Conservation (phyloP, 2,329 filamentous ascomycete genomes). For the Xylariaceae sp. region DNA sequence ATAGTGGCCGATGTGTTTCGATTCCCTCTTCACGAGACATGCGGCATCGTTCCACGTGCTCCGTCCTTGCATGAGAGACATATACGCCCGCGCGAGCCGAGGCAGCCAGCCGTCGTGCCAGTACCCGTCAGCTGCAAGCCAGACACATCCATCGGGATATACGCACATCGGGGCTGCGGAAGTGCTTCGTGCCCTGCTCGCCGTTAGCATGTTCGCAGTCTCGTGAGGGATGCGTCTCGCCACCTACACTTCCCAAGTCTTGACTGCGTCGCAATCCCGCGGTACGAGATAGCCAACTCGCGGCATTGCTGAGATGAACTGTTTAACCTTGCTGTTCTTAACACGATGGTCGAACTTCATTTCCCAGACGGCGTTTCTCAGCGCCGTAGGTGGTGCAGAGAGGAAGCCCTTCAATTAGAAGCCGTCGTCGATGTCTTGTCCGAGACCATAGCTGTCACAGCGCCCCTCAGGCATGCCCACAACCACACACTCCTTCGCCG, state of each 20-base stretch:
- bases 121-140: no score
- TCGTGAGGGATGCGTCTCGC: neutral
- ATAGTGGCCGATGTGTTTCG: neutral
- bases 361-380: constrained; percentile 26
- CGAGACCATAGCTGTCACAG: no score
- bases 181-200: neutral
- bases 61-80: constrained; percentile 1
- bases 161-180: neutral
- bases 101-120: constrained; percentile 1
- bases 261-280: neutral
- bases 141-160: no score
- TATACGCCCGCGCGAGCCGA: constrained; percentile 8
- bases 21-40: neutral
- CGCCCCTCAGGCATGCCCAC: constrained; percentile 18
- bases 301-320: no score
- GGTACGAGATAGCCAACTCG: neutral
- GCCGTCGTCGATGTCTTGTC: neutral
- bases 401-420: constrained; percentile 30
- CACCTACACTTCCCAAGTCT: constrained; percentile 1
- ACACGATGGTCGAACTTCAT: constrained; percentile 31
- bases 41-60: constrained; percentile 7
- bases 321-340: constrained; percentile 18
- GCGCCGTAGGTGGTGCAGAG: constrained; percentile 17
- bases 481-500: constrained; percentile 33
- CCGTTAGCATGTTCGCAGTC: neutral